Base-by-base conservation (phyloP, 2,329 filamentous ascomycete genomes). In the Alternaria sp. region DNA sequence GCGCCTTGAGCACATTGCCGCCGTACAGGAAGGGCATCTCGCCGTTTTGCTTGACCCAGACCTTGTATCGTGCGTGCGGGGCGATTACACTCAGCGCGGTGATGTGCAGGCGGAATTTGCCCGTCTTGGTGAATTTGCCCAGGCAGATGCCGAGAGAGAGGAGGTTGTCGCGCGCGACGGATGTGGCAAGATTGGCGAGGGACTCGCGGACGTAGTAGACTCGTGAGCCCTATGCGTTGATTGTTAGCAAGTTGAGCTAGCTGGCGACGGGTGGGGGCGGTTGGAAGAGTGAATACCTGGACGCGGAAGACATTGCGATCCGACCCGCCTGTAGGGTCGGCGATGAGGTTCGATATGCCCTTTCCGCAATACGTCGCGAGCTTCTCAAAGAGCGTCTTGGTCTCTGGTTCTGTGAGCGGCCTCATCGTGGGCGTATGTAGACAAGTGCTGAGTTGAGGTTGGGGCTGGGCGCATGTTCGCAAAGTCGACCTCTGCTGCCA, bases 21-120 rank as follows among this genome's bases (percentile, higher is more conserved):
- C 96, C 96, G 82, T 98, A 99, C 50, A 99, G 83, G 80, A 97
- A 98, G 1, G 96, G 95, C 94, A 97, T 97, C 76, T 96, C 94
- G 71, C 96, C 96, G 82, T 98, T 98, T 63, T 90, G 88, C 82
- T 96, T 96, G 71, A 99, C 90, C 94, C 94, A 98, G 72, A 98
- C 90, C 88, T 98, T 98, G 84, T 97, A 97, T 63, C 96, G 87
- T 47, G 95, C 95, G 80, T 97, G 93, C 69, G 93, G 91, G 61
- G 94, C 92, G 70, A 99, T 91, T 67, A 97, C 88, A 67, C 94
- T 91, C 62, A 99, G 86, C n/a, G 88, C 92, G 2, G 95, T 98
- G 77, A 98, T 92, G 83, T 97, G 94, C 59, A 99, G 86, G 57
- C 95, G 86, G 84, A 99, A 98, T 81, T 98, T 97, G 67, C 94